Conservation (phyloP, 768 basidiomycete genomes). For the Suillus subaureus region DNA sequence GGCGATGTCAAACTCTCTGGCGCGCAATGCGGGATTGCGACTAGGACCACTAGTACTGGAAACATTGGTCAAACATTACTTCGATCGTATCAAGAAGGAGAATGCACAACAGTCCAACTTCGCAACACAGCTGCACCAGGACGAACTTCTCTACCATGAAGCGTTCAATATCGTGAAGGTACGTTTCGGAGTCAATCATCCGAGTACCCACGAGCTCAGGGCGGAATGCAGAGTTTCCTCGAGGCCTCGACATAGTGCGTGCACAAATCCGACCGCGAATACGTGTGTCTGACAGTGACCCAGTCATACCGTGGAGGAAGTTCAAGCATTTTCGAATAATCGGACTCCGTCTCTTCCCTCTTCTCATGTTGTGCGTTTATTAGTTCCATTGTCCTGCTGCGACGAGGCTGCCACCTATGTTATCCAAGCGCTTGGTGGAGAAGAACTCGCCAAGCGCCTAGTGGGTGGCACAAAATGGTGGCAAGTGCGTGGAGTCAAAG, state of each 20-base stretch:
- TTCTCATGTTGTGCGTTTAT: constrained; percentile 69
- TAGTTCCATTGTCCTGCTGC: constrained; percentile 76
- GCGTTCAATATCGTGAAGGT: constrained; percentile 79
- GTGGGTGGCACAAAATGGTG: constrained; percentile 97
- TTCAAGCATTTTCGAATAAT: constrained; percentile 78
- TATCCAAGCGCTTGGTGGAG: constrained; percentile 83
- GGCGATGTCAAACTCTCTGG: constrained; percentile 53
- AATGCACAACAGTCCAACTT: constrained; percentile 39
- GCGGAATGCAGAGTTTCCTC: constrained; percentile 61
- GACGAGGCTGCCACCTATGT: constrained; percentile 73
- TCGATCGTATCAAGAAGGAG: constrained; percentile 60
- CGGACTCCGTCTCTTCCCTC: constrained; percentile 85
- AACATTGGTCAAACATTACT: constrained; percentile 85
- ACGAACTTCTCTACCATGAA: constrained; percentile 82
- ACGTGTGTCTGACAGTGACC: not conserved
- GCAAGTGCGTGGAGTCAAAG: constrained; percentile 87
- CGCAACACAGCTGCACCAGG: constrained; percentile 55
- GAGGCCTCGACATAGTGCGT: constrained; percentile 69
- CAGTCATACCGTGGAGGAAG: constrained; percentile 85
- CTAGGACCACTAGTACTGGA: constrained; percentile 75
- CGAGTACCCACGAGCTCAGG: not conserved
- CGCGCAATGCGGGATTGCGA: constrained; percentile 61
- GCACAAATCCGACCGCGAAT: not conserved
- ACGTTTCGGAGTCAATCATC: constrained; percentile 17
- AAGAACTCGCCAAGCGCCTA: constrained; percentile 63